These are phyloP conservation scores for Fraxinus americana DNA, from an alignment of 257 asterid species.

Conservation along the genomic window DNA sequence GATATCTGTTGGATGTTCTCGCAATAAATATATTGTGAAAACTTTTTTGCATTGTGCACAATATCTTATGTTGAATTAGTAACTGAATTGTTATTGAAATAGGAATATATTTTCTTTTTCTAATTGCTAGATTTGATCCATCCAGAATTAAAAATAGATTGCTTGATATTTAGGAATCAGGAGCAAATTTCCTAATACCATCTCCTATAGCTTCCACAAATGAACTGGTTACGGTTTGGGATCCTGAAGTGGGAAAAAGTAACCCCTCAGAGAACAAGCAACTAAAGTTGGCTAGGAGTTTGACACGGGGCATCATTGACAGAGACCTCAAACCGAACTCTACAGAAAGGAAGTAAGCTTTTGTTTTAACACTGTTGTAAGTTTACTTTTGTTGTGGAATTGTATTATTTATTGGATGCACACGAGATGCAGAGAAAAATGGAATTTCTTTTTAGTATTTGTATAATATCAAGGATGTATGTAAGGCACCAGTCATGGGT, in stretches of 20 bases:
- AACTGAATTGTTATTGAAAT: not conserved
- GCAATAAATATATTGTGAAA: not conserved
- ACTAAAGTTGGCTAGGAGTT: slow-evolving; percentile 92
- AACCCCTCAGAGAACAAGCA: slow-evolving; percentile 99
- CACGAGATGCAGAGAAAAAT: not conserved
- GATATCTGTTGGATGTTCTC: not conserved
- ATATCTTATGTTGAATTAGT: not conserved
- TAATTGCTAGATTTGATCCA: slow-evolving; percentile 18
- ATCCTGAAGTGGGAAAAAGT: slow-evolving; percentile 90
- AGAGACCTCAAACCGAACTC: slow-evolving; percentile 94
- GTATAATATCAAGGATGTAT: not conserved
- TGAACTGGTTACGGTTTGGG: slow-evolving; percentile 92
- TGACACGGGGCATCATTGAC: slow-evolving; percentile 95
- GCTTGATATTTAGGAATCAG: slow-evolving; percentile 68
- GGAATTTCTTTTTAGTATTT: too few species aligned
- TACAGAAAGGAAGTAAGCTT: slow-evolving; percentile 84
- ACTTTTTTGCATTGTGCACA: not conserved
- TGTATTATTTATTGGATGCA: not conserved
- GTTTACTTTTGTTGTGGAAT: not conserved
- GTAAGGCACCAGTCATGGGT: not conserved
- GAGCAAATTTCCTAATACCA: slow-evolving; percentile 91
- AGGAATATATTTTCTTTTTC: not conserved
- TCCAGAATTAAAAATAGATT: slow-evolving; percentile 12
- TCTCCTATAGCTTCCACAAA: slow-evolving; percentile 93
- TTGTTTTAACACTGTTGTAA: not conserved